Conservation (phyloP, 106 monocot species). For the Platanthera guangdongensis region DNA sequence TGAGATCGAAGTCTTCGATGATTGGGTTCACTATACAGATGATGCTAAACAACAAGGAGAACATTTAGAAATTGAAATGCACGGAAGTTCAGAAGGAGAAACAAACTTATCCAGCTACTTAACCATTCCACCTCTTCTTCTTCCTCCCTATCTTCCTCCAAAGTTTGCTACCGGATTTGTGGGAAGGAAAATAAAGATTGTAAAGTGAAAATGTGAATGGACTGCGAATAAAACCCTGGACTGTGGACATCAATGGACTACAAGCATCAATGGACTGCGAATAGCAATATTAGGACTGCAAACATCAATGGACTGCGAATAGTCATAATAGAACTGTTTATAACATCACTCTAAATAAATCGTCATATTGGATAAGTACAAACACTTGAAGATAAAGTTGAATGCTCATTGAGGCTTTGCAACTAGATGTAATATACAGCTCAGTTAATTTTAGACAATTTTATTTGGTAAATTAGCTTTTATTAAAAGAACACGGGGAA, state of each 20-base stretch:
- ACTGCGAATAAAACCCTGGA: too few species aligned
- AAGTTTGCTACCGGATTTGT: too few species aligned
- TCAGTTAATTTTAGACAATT: not conserved
- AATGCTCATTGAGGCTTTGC: not conserved
- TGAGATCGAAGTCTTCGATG: not conserved
- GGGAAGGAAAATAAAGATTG: too few species aligned
- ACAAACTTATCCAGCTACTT: not conserved
- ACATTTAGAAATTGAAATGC: not conserved
- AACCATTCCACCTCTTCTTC: too few species aligned
- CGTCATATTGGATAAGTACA: not conserved
- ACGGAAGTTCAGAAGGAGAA: not conserved
- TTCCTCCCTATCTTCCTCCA: too few species aligned
- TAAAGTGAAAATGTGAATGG: too few species aligned
- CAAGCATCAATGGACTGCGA: too few species aligned
- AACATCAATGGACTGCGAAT: too few species aligned
- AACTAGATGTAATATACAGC: not conserved
- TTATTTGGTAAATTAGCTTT: not conserved
- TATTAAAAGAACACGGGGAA: not conserved
- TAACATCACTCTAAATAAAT: not conserved
- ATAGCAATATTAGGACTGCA: too few species aligned
- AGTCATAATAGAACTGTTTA: too few species aligned
- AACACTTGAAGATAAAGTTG: not conserved
- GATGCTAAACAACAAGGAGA: constrained; percentile 11
- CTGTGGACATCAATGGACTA: too few species aligned
- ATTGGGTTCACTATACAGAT: not conserved